Conservation (phyloP, 2,329 filamentous ascomycete species). For the Microcyclospora pomicola region DNA sequence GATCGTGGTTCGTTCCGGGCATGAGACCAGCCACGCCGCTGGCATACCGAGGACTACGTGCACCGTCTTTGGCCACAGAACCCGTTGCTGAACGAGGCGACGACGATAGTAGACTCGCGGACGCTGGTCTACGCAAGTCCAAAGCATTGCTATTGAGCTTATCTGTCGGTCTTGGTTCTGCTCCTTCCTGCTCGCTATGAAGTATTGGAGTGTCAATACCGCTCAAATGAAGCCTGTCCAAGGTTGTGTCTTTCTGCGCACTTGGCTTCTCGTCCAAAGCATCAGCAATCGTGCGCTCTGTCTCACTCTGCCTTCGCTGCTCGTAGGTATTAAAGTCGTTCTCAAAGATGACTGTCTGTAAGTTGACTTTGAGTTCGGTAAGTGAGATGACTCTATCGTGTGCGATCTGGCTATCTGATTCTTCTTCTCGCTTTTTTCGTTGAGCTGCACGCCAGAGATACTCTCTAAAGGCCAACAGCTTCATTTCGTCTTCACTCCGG, state of each 20-base stretch:
- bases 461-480: slow-evolving; percentile 71
- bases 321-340: slow-evolving; percentile 47
- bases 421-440: slow-evolving; percentile 48
- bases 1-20: slow-evolving; percentile 37
- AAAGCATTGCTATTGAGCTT: slow-evolving; percentile 1
- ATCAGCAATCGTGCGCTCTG: slow-evolving; percentile 59
- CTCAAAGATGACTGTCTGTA: slow-evolving; percentile 87
- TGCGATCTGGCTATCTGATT: slow-evolving; percentile 25
- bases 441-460: slow-evolving; percentile 81
- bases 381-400: slow-evolving; percentile 62
- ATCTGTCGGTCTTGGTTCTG: slow-evolving; percentile 1
- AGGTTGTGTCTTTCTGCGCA: slow-evolving; percentile 3
- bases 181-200: slow-evolving; percentile 4
- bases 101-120: slow-evolving; percentile 19
- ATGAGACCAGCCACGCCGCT: slow-evolving; percentile 47
- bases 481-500: slow-evolving; percentile 70
- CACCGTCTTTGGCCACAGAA: slow-evolving; percentile 18
- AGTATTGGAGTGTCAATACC: slow-evolving; percentile 1
- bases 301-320: slow-evolving; percentile 20
- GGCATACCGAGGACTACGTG: slow-evolving; percentile 31
- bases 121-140: slow-evolving; percentile 9
- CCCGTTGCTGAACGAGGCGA: slow-evolving; percentile 22
- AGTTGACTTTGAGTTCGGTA: slow-evolving; percentile 60
- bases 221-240: slow-evolving; percentile 2
- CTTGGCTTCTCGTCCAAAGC: slow-evolving; percentile 64